phyloP scores from a whole-genome alignment of 495 filamentous ascomycete species.

The Glonium stellatum region DNA sequence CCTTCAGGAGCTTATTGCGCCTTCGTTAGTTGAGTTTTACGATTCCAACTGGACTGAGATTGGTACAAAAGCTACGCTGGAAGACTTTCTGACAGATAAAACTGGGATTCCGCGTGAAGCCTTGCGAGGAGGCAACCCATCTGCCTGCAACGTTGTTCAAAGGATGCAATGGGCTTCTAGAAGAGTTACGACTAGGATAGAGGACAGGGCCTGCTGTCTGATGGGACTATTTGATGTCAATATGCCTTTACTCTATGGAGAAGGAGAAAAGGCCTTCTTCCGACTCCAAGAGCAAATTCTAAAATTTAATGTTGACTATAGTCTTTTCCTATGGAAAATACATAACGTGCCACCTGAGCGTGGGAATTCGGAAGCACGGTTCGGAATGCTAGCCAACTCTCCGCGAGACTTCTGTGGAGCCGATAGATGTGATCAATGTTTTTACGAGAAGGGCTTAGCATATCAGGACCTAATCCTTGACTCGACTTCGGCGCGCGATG shows the following conservation, averaged over 20 bases:
- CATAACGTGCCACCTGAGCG: too few relatives aligned
- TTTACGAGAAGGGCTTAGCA: too few relatives aligned
- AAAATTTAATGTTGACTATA: not conserved
- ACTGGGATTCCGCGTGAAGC: not conserved
- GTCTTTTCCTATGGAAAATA: constrained; percentile 5
- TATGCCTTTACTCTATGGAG: constrained; percentile 25
- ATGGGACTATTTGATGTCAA: constrained; percentile 21
- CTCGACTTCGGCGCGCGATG: too few relatives aligned
- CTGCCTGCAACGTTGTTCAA: constrained; percentile 6
- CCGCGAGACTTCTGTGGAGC: too few relatives aligned
- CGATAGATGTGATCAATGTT: too few relatives aligned
- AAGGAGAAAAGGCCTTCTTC: constrained; percentile 18
- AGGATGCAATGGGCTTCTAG: constrained; percentile 15
- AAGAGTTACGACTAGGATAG: constrained; percentile 5
- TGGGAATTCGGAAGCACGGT: too few relatives aligned
- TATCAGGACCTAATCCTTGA: too few relatives aligned
- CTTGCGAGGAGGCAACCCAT: not conserved
- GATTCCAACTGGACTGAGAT: constrained; percentile 3
- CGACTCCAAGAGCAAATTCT: constrained; percentile 22
- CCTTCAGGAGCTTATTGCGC: constrained; percentile 21
- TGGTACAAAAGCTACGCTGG: not conserved
- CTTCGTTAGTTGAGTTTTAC: constrained; percentile 7
- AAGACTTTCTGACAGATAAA: not conserved
- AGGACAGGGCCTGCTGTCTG: constrained; percentile 23
- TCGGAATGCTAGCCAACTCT: too few relatives aligned